phyloP scores from a whole-genome alignment of 129 eudicot species.

The Glebionis coronaria region DNA sequence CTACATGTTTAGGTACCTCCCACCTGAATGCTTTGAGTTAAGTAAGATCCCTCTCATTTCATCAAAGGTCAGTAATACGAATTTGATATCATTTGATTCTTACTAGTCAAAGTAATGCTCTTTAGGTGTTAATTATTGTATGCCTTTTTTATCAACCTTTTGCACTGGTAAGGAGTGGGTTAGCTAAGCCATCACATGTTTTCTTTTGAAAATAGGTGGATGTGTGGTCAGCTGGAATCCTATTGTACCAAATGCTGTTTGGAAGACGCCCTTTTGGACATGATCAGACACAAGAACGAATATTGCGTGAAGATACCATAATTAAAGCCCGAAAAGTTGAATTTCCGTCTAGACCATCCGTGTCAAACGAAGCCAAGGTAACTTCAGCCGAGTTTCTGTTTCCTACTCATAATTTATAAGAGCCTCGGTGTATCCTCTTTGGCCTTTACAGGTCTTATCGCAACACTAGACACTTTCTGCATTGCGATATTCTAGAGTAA shows the following conservation, averaged over 20 bases:
- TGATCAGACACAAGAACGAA: slow-evolving; percentile 93
- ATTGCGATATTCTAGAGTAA: not conserved
- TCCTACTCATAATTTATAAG: not conserved
- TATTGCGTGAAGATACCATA: slow-evolving; percentile 96
- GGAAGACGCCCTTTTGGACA: slow-evolving; percentile 99
- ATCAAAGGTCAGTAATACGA: slow-evolving; percentile 61
- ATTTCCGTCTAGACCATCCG: slow-evolving; percentile 91
- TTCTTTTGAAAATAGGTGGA: slow-evolving; percentile 63
- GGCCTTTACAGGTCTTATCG: not conserved
- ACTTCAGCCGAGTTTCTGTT: slow-evolving; percentile 4
- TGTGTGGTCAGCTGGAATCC: slow-evolving; percentile 96
- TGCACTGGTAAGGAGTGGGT: too few relatives aligned
- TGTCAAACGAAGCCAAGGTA: slow-evolving; percentile 90
- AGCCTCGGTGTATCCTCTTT: not conserved
- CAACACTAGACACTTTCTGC: not conserved
- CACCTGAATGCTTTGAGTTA: slow-evolving; percentile 99
- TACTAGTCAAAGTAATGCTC: slow-evolving; percentile 8
- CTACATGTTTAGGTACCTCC: slow-evolving; percentile 72
- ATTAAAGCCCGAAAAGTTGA: slow-evolving; percentile 94
- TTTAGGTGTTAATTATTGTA: too few relatives aligned
- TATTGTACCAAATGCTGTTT: slow-evolving; percentile 92
- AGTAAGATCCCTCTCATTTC: slow-evolving; percentile 87
- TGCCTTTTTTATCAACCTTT: too few relatives aligned
- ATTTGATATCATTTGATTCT: not conserved
- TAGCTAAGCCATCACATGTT: slow-evolving; percentile 4